Evolutionary conservation across 352 stramenopile genomes (phyloP), one percentile per base, ranked within the genome.

Genomic region (Blastocystis sp.): DNA sequence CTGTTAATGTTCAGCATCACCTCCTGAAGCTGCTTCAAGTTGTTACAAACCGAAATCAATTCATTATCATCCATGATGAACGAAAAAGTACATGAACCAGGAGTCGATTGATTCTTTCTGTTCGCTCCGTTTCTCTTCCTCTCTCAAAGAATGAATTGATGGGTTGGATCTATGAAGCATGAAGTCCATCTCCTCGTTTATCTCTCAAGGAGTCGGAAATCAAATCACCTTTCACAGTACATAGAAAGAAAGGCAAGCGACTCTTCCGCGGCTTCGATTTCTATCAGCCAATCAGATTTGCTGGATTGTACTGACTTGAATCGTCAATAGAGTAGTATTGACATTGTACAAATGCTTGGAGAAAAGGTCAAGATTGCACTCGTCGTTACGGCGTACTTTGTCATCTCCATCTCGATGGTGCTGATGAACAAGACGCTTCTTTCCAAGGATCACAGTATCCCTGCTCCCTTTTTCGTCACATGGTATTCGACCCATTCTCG

Each of bases 361-460:
- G 57, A 85, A 73, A 89, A 88, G 36, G 65, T 81, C n/a, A 91
- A 93, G 73, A 89, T 94, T 40, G 88, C 89, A 2, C 87, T 84
- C 8, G 91, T 94, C 9, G 90, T 94, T 16, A 88, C 87, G 9
- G 89, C 89, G 34, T 94, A 94, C 84, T 94, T 91, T 88, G 84
- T 92, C 44, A 89, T 94, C 16, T 92, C 88, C 14, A 94, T 94
- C 65, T 91, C 87, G 34, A 92, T 94, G 89, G 91, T 94, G 8
- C 93, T 93, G 78, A 86, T 93, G 18, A 94, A 94, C 89, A 94
- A 94, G 87, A 87, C 91, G 14, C 85, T 93, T 40, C 90, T 94
- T 85, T 90, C 88, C 21, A 91, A 87, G 61, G 86, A 91, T 11
- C 88, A 87, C 18, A 87, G 38, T 90, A 92, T 93, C 38, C 87